Evolutionary conservation across 352 stramenopile genomes (phyloP).

Genomic region (Pythium sp.): DNA sequence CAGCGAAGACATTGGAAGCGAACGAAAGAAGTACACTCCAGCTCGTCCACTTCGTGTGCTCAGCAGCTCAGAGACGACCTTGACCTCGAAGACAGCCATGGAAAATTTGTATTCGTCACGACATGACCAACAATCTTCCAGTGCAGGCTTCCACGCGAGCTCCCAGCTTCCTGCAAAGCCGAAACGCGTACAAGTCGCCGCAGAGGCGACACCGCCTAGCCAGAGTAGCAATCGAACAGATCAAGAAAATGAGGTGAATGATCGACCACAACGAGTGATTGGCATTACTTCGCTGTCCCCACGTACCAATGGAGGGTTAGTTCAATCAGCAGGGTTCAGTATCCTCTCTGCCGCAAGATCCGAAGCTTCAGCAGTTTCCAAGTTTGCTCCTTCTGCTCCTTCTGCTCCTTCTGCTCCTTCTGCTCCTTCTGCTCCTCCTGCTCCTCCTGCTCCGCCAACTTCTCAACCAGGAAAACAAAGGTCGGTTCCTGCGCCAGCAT

Average conservation of each 20-base stretch:
- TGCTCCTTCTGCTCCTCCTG: not conserved
- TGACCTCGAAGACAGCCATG: slow-evolving; percentile 17
- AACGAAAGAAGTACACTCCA: slow-evolving; percentile 23
- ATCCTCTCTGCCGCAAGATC: not conserved
- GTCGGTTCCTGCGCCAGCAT: slow-evolving; percentile 16
- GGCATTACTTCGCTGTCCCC: slow-evolving; percentile 5
- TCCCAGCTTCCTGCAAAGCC: slow-evolving; percentile 22
- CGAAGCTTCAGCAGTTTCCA: not conserved
- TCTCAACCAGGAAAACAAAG: slow-evolving; percentile 20
- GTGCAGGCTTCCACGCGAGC: slow-evolving; percentile 32
- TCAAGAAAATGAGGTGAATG: slow-evolving; percentile 13
- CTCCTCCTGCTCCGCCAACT: slow-evolving; percentile 14
- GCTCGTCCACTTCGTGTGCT: slow-evolving; percentile 36
- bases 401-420: not conserved
- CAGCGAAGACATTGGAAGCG: slow-evolving; percentile 24
- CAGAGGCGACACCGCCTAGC: slow-evolving; percentile 18
- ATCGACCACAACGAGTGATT: slow-evolving; percentile 6
- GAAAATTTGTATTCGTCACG: slow-evolving; percentile 32
- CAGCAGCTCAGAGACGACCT: slow-evolving; percentile 26
- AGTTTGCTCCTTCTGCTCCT: not conserved
- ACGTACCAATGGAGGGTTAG: not conserved
- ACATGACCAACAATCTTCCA: slow-evolving; percentile 23
- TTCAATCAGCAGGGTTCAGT: not conserved
- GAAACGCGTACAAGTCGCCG: slow-evolving; percentile 36
- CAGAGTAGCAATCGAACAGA: not conserved